phyloP scores from a whole-genome alignment of 805 yeast species.

The Nakazawaea populi region DNA sequence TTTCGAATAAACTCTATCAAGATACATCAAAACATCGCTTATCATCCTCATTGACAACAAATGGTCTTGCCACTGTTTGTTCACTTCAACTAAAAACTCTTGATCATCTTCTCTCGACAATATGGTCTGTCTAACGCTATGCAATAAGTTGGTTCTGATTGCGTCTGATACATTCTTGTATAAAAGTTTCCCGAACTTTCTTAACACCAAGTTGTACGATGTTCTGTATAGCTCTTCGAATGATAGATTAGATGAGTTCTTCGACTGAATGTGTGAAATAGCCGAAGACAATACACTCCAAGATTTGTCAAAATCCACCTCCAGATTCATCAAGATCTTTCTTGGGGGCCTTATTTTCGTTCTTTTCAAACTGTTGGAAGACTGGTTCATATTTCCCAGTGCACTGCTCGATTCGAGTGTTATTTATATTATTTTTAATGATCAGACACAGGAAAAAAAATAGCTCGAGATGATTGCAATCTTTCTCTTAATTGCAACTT shows the following conservation, averaged over 20 bases:
- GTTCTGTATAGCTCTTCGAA: conserved; percentile 79
- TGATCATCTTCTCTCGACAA: conserved; percentile 12
- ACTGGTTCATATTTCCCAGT: background rate
- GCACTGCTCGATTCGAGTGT: background rate
- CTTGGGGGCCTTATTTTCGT: conserved; percentile 66
- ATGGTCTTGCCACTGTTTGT: conserved; percentile 65
- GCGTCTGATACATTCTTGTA: conserved; percentile 54
- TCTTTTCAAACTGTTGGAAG: conserved; percentile 24
- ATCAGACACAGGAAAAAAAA: no score
- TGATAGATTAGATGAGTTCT: conserved; percentile 67
- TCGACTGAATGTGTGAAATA: conserved; percentile 61
- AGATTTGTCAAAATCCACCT: conserved; percentile 53
- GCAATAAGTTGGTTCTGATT: conserved; percentile 40
- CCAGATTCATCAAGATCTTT: conserved; percentile 28
- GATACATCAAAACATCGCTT: conserved; percentile 78
- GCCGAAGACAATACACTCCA: conserved; percentile 68
- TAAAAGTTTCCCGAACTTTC: conserved; percentile 59
- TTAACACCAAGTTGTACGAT: conserved; percentile 69
- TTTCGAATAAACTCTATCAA: conserved; percentile 79
- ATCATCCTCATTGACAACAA: conserved; percentile 68
- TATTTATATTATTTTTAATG: no score
- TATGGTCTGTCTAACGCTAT: conserved; percentile 18
- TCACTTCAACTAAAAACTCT: conserved; percentile 27
- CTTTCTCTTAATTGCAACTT: no score
- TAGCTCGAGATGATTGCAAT: no score